These are phyloP conservation scores for Colletotrichum cordylinicola DNA, from an alignment of 2,329 filamentous ascomycete genomes.

Conservation along the genomic window DNA sequence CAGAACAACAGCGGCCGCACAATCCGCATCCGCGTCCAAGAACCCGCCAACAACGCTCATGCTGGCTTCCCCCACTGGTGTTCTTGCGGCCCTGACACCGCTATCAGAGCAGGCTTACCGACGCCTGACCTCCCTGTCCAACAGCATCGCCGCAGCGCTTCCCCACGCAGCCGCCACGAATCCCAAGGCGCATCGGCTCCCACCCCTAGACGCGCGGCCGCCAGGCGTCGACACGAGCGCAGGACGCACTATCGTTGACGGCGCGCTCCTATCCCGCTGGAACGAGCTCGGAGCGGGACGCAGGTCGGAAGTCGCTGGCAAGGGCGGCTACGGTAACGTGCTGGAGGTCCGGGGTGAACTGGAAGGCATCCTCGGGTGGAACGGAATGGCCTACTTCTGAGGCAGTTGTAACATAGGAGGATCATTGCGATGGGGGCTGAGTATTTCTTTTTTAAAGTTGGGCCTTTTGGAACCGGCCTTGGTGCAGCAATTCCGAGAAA, in stretches of 20 bases:
- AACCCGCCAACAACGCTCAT: constrained; percentile 58
- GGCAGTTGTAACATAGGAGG: neutral
- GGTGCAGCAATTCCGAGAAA: neutral
- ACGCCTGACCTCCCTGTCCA: constrained; percentile 80
- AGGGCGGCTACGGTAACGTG: constrained; percentile 71
- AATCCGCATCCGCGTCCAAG: constrained; percentile 26
- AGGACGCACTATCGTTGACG: constrained; percentile 77
- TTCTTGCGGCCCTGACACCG: constrained; percentile 77
- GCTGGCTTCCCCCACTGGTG: constrained; percentile 76
- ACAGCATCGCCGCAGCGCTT: constrained; percentile 78
- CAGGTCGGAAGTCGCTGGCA: constrained; percentile 73
- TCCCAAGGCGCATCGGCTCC: constrained; percentile 75
- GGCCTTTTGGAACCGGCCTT: neutral
- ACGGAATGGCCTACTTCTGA: constrained; percentile 64
- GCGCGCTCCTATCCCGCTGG: constrained; percentile 76
- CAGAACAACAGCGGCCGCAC: constrained; percentile 49
- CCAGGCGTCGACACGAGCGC: constrained; percentile 64
- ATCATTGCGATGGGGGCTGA: neutral
- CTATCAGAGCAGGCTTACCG: constrained; percentile 83
- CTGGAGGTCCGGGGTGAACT: constrained; percentile 75
- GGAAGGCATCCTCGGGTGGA: constrained; percentile 66
- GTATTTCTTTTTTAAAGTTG: neutral
- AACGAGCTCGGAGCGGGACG: constrained; percentile 76
- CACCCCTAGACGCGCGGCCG: constrained; percentile 47
- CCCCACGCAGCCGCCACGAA: constrained; percentile 83